Conservation (phyloP, 305 asterid genomes). For the Petunia hybrid region DNA sequence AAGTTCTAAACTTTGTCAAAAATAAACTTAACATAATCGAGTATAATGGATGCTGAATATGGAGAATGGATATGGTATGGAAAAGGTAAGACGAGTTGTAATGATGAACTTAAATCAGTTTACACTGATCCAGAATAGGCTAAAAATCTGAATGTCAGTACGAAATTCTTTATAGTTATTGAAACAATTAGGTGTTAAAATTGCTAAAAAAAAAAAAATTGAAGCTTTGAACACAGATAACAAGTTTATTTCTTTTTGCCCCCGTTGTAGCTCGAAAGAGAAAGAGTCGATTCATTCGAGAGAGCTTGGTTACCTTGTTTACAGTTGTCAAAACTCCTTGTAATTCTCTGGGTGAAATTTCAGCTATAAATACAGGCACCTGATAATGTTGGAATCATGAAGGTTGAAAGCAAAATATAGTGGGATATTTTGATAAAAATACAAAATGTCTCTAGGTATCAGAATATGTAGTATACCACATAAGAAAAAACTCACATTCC, state of each 20-base stretch:
- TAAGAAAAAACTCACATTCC: constrained; percentile 97
- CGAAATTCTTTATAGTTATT: no score
- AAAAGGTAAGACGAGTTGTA: not conserved
- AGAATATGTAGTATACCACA: constrained; percentile 56
- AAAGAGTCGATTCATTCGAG: no score
- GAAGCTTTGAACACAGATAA: not conserved
- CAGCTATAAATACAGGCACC: constrained; percentile 96
- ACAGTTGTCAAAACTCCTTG: constrained; percentile 86
- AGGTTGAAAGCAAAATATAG: not conserved
- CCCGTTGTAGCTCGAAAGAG: no score
- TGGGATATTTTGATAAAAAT: not conserved
- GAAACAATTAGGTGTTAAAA: not conserved
- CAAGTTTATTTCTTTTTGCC: not conserved
- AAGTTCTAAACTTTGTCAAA: no score
- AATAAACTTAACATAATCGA: no score
- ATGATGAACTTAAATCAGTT: not conserved
- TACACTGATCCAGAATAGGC: not conserved
- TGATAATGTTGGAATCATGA: constrained; percentile 25
- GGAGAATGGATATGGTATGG: not conserved
- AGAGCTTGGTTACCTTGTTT: constrained; percentile 64
- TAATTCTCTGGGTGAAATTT: constrained; percentile 85
- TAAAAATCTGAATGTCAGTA: not conserved
- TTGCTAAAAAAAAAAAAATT: not conserved
- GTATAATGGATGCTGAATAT: no score
- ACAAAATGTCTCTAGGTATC: not conserved